Evolutionary conservation across 2,329 filamentous ascomycete species (phyloP).

Genomic region (Pseudofabraea citricarpa): DNA sequence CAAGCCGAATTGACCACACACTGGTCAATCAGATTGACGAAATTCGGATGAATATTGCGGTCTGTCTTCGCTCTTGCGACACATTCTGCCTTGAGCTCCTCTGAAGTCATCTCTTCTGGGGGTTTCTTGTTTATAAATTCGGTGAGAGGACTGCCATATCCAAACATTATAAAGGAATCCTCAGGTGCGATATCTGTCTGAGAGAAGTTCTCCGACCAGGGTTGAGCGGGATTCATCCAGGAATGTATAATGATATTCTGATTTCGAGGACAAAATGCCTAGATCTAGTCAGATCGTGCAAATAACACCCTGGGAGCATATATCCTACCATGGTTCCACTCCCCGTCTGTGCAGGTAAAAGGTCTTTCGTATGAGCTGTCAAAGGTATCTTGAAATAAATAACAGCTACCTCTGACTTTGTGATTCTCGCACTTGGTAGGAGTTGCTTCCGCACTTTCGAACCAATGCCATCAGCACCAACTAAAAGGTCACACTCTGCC

Average conservation of each 20-base stretch:
- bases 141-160: conserved; percentile 14
- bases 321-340: conserved; percentile 18
- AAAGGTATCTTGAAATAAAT: conserved; percentile 26
- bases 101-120: conserved; percentile 10
- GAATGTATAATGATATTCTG: conserved; percentile 23
- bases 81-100: conserved; percentile 21
- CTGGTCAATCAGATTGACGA: conserved; percentile 14
- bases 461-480: conserved; percentile 51
- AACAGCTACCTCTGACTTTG: conserved; percentile 14
- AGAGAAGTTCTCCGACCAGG: conserved; percentile 17
- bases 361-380: conserved; percentile 15
- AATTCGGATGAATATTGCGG: conserved; percentile 13
- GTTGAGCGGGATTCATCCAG: conserved; percentile 19
- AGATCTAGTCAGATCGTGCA: too few species aligned
- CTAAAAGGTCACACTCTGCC: conserved; percentile 44
- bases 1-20: conserved; percentile 17
- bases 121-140: conserved; percentile 20
- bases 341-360: conserved; percentile 12
- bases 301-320: too few species aligned
- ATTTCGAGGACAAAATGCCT: conserved; percentile 19
- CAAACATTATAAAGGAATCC: conserved; percentile 26
- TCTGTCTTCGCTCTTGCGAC: conserved; percentile 11
- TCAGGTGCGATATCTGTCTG: conserved; percentile 15
- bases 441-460: conserved; percentile 40
- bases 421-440: conserved; percentile 15